phyloP scores from a whole-genome alignment of 2,329 filamentous ascomycete species.

The Colletotrichum sp. region DNA sequence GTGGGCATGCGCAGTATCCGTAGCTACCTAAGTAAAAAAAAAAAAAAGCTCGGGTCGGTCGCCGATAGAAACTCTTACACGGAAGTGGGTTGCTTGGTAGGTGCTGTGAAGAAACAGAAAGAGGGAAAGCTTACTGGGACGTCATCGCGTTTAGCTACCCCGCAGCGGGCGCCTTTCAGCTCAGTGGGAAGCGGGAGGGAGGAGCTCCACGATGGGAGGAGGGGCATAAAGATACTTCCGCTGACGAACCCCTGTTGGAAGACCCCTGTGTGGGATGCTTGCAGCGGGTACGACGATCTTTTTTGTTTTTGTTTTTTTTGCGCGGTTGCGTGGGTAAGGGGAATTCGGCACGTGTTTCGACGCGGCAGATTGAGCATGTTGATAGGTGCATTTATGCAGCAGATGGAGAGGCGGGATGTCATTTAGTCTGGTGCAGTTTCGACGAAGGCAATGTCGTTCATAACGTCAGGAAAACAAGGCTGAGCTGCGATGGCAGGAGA shows the following conservation, averaged over 20 bases:
- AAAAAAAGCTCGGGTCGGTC: background rate
- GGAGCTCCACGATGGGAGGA: background rate
- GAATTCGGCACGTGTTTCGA: background rate
- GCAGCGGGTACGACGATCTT: slow-evolving; percentile 9
- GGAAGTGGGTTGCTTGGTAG: background rate
- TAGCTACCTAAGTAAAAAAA: too few species aligned
- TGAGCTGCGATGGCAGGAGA: background rate
- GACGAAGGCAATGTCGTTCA: accelerated
- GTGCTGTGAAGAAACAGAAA: background rate
- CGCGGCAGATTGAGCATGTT: background rate
- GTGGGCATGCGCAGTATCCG: background rate
- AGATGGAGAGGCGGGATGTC: background rate
- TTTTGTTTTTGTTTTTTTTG: background rate
- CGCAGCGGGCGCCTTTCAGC: background rate
- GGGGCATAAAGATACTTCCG: background rate
- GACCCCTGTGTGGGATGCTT: background rate
- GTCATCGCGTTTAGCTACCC: background rate
- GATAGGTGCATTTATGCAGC: background rate
- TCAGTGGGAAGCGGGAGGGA: background rate
- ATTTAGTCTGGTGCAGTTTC: background rate
- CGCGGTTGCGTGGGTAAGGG: background rate
- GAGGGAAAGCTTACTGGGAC: background rate
- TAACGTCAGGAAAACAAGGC: background rate
- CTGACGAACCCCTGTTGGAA: background rate
- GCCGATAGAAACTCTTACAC: background rate